phyloP scores from a whole-genome alignment of 305 asterid species.

The Solanum hybrid region DNA sequence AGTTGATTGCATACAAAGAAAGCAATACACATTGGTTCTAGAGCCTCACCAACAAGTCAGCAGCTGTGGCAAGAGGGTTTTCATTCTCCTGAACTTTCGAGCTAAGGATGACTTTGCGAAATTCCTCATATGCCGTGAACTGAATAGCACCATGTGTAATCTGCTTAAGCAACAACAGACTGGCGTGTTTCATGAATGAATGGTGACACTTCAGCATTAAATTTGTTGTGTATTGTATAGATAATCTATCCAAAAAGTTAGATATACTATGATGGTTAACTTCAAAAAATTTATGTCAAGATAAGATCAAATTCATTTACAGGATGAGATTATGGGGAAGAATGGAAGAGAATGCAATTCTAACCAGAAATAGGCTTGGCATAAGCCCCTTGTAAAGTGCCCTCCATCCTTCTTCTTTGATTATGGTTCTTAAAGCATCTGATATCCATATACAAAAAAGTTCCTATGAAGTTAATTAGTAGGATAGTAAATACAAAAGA shows the following conservation, averaged over 20 bases:
- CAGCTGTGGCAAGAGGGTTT: conserved; percentile 16
- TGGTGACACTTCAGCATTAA: background rate
- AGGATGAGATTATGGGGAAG: background rate
- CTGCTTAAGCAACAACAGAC: conserved; percentile 52
- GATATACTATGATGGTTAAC: background rate
- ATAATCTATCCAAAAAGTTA: background rate
- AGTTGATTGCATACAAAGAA: conserved; percentile 1
- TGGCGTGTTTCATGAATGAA: conserved; percentile 8
- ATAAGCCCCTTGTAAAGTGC: conserved; percentile 83
- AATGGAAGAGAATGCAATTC: conserved; percentile 16
- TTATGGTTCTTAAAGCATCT: conserved; percentile 85
- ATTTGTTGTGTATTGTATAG: background rate
- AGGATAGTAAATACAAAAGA: background rate
- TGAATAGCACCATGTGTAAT: conserved; percentile 97
- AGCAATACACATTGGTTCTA: conserved; percentile 7
- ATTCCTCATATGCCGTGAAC: conserved; percentile 91
- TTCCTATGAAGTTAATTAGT: background rate
- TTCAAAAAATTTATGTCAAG: background rate
- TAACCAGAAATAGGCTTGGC: conserved; percentile 86
- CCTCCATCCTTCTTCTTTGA: conserved; percentile 93
- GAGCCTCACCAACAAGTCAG: conserved; percentile 57
- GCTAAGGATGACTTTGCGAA: conserved; percentile 45
- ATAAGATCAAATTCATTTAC: background rate
- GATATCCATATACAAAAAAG: conserved; percentile 17
- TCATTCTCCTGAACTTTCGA: conserved; percentile 33